Percentiles rank a stretch among this genome's conserved stretches.
Evolutionary conservation across 306 rosid species (phyloP).

Genomic region (Vigna unguiculata): DNA sequence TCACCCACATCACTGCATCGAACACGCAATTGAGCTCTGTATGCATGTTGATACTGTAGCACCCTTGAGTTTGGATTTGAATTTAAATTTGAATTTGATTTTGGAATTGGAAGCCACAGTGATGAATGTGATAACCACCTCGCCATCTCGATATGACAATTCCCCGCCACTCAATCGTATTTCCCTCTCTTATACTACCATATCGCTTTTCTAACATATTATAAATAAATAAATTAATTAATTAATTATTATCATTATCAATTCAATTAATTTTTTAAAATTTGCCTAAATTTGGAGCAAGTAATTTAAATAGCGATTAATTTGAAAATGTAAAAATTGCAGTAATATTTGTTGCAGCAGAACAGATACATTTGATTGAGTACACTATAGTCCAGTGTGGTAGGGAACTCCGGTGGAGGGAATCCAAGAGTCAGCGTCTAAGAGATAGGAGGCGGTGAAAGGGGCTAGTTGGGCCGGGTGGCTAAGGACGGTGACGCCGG

Average conservation of each 20-base stretch:
- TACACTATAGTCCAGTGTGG: slow-evolving; percentile 24
- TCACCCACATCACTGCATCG: slow-evolving; percentile 31
- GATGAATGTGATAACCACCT: slow-evolving; percentile 46
- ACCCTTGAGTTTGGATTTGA: neutral
- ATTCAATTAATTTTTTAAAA: too few species aligned
- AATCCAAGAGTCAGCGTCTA: slow-evolving; percentile 55
- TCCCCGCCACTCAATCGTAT: neutral
- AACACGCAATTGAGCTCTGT: slow-evolving; percentile 43
- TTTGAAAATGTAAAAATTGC: too few species aligned
- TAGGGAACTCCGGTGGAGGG: slow-evolving; percentile 51
- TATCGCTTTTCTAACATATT: neutral
- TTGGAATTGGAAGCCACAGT: slow-evolving; percentile 45
- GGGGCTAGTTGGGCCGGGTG: slow-evolving; percentile 3
- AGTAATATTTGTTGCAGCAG: too few species aligned
- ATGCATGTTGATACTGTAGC: neutral
- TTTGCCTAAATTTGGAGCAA: too few species aligned
- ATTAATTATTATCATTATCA: too few species aligned
- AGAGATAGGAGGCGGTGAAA: slow-evolving; percentile 47
- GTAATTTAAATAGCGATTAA: too few species aligned
- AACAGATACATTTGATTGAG: too few species aligned
- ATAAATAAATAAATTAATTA: too few species aligned
- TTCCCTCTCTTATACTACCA: neutral
- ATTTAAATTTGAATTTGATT: neutral
- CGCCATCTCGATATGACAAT: slow-evolving; percentile 23
- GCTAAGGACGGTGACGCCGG: slow-evolving; percentile 31